Evolutionary conservation across 148 eudicot genomes (phyloP).

Genomic region (Cornus controversa): DNA sequence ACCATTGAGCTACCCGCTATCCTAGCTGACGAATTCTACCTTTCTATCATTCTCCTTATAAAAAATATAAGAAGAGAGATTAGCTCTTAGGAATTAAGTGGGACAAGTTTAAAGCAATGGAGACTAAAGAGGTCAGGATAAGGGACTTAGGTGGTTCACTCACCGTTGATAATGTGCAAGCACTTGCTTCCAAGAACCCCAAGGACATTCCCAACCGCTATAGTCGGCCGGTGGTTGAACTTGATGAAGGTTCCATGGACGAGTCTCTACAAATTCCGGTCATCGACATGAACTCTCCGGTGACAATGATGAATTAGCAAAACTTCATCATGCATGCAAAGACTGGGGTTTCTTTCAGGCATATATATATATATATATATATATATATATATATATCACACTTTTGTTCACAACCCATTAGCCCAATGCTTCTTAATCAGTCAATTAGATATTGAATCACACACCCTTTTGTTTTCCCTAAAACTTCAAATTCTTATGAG

Average conservation of each 20-base stretch:
- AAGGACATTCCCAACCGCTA: slow-evolving; percentile 25
- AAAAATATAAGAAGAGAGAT: too few relatives aligned
- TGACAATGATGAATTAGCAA: slow-evolving; percentile 16
- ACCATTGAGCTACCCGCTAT: too few relatives aligned
- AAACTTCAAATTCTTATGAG: too few relatives aligned
- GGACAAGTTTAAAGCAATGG: neutral
- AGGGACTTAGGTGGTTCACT: slow-evolving; percentile 24
- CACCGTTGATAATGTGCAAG: slow-evolving; percentile 32
- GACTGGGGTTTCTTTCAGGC: slow-evolving; percentile 49
- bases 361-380: slow-evolving; percentile 26
- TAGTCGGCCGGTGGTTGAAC: slow-evolving; percentile 24
- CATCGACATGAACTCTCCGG: slow-evolving; percentile 21
- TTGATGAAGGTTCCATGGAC: slow-evolving; percentile 14
- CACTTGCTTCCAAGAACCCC: slow-evolving; percentile 24
- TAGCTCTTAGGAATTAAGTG: neutral
- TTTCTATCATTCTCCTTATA: too few relatives aligned
- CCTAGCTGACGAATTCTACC: too few relatives aligned
- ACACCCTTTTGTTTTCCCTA: too few relatives aligned
- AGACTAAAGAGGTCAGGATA: neutral
- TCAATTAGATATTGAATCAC: too few relatives aligned
- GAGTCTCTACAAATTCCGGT: slow-evolving; percentile 31
- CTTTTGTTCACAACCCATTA: neutral
- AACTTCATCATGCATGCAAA: slow-evolving; percentile 31
- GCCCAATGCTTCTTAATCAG: too few relatives aligned
- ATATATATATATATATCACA: slow-evolving; percentile 32